Evolutionary conservation across 192 early-diverging fungal genomes (phyloP), one percentile per base, ranked within the genome.

Genomic region (Lobulomyces angularis): DNA sequence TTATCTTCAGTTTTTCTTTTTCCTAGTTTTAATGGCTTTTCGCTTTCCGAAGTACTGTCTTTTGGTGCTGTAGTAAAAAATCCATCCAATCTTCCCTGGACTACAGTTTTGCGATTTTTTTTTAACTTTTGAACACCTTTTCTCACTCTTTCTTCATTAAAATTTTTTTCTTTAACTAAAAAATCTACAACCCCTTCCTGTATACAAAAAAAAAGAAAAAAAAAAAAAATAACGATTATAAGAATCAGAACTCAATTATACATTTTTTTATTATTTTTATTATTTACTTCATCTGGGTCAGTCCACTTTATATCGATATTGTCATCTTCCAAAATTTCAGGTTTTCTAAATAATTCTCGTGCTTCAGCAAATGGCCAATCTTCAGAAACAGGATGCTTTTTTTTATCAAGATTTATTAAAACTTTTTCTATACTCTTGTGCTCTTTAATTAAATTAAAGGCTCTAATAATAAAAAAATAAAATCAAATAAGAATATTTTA

Each of bases 81-180:
- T n/a, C 73, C 67, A 39, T 90, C 88, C 38, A 98, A 61, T 17
- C 94, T 69, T 35, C 82, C 89, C 61, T 98, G 94, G 17, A 82
- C 83, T n/a, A 80, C 81, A 14, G 67, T 67, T 20, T 77, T 81
- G 11, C 73, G 38, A 16, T 80, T 67, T 61, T 88, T 88, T 11
- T 68, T 50, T 22, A 98, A 63, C 53, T 89, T 92, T 27, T 84
- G 74, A 3, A 77, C 71, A 7, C 71, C 79, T 38, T 76, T 77
- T 1, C 87, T 71, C 17, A 98, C 79, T 25, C 91, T 76, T 23
- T 95, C 91, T 62, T 94, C 90, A 49, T 61, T 86, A 66, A 98
- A 98, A 43, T 83, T 84, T 66, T 94, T 98, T 50, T 98, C 89
- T n/a, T 74, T 56, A 9, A 90, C 88, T 43, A 98, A 63, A 48